Evolutionary conservation across 805 yeast genomes (phyloP).

Genomic region (Candida coleopterorum): DNA sequence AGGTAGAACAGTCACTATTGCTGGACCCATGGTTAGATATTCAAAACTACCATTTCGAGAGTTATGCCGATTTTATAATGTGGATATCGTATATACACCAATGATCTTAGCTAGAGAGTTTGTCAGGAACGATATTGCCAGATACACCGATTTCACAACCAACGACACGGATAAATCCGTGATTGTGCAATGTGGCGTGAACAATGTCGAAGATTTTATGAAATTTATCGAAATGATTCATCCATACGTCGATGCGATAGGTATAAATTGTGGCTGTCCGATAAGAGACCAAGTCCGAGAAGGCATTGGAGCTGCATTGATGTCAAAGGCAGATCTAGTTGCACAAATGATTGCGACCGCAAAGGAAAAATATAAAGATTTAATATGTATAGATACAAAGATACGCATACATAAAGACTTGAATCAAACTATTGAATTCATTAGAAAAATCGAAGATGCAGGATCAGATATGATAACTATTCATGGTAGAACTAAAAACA

Average conservation of each 20-base stretch:
- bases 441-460: conserved; percentile 67
- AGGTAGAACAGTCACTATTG: conserved; percentile 35
- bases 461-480: conserved; percentile 94
- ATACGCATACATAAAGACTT: conserved; percentile 81
- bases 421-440: conserved; percentile 68
- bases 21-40: conserved; percentile 97
- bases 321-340: conserved; percentile 76
- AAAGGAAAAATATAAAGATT: conserved; percentile 65
- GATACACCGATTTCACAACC: conserved; percentile 82
- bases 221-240: conserved; percentile 85
- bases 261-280: conserved; percentile 97
- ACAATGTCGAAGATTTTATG: conserved; percentile 74
- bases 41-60: conserved; percentile 91
- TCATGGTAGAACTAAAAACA: conserved; percentile 85
- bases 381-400: conserved; percentile 82
- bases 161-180: conserved; percentile 64
- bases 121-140: conserved; percentile 76
- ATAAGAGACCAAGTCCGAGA: conserved; percentile 90
- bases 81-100: conserved; percentile 88
- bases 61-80: conserved; percentile 59
- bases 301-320: conserved; percentile 95
- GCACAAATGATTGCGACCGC: conserved; percentile 81
- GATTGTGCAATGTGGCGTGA: conserved; percentile 87
- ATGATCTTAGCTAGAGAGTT: conserved; percentile 96
- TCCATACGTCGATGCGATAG: conserved; percentile 90